A percentile compares a stretch with the other conserved stretches of the same genome.
These are phyloP conservation scores for Diaporthe sp. DNA, from an alignment of 2,329 filamentous ascomycete species.

Conservation along the genomic window DNA sequence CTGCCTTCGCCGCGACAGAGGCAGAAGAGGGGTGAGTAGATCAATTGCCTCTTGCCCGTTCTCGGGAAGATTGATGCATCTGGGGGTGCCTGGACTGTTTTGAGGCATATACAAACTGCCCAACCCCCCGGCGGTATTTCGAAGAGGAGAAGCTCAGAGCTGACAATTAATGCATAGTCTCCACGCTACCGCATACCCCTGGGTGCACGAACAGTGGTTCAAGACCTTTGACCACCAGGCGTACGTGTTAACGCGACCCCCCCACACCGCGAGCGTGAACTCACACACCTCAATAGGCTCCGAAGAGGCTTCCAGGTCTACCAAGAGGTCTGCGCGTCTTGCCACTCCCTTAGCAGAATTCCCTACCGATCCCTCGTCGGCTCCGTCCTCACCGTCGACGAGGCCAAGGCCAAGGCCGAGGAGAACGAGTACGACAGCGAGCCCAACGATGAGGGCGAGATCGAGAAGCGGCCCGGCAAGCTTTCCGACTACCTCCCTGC, in stretches of 20 bases:
- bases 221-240: constrained; percentile 98
- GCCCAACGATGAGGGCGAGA: constrained; percentile 97
- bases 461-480: constrained; percentile 98
- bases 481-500: constrained; percentile 95
- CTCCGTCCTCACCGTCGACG: constrained; percentile 92
- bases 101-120: constrained; percentile 38
- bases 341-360: constrained; percentile 95
- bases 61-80: not conserved
- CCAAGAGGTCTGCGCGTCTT: constrained; percentile 96
- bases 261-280: constrained; percentile 27
- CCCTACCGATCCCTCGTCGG: constrained; percentile 95
- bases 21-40: constrained; percentile 95
- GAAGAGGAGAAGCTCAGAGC: constrained; percentile 38
- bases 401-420: constrained; percentile 97
- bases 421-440: constrained; percentile 99
- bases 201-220: constrained; percentile 91
- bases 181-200: constrained; percentile 91
- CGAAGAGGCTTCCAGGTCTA: constrained; percentile 99
- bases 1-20: constrained; percentile 89
- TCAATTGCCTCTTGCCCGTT: constrained; percentile 11
- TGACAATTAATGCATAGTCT: constrained; percentile 71
- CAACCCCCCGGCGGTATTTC: constrained; percentile 38
- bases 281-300: constrained; percentile 72
- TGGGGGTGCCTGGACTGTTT: not conserved
- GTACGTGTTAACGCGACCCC: constrained; percentile 68